Evolutionary conservation across 306 rosid species (phyloP).

Genomic region (Sophora flavescens): DNA sequence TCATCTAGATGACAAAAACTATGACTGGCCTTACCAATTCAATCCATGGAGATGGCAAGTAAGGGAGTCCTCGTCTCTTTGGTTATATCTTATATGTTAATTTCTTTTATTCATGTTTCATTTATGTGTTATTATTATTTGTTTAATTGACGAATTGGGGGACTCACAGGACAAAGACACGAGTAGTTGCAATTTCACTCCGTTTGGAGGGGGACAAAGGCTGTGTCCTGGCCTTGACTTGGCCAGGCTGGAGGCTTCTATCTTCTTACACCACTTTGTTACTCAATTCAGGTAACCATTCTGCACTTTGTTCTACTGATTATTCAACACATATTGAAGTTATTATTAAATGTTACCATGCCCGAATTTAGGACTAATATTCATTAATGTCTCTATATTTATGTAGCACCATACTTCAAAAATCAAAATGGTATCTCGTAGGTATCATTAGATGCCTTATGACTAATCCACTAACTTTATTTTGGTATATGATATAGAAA

Average conservation of each 20-base stretch:
- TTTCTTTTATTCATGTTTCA: no score
- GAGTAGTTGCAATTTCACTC: constrained; percentile 79
- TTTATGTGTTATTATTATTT: no score
- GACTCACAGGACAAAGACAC: constrained; percentile 71
- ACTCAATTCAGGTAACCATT: constrained; percentile 82
- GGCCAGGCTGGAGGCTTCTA: constrained; percentile 90
- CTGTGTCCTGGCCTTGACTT: constrained; percentile 95
- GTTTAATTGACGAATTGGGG: constrained; percentile 29
- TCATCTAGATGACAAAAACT: constrained; percentile 86
- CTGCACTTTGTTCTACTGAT: constrained; percentile 8
- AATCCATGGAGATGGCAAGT: constrained; percentile 99
- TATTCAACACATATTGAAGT: constrained; percentile 22
- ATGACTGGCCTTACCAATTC: constrained; percentile 79
- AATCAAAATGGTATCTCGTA: no score
- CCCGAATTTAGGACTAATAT: constrained; percentile 2
- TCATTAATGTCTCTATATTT: not conserved
- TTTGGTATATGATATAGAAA: not conserved
- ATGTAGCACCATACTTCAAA: no score
- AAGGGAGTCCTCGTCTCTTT: constrained; percentile 41
- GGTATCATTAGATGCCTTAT: no score
- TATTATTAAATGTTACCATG: constrained; percentile 40
- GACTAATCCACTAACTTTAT: not conserved
- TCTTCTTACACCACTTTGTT: constrained; percentile 85
- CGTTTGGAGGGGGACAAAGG: constrained; percentile 98
- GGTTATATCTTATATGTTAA: no score